These are phyloP conservation scores for Colletotrichum tamarilloi DNA, from an alignment of 2,329 filamentous ascomycete species.

Conservation along the genomic window DNA sequence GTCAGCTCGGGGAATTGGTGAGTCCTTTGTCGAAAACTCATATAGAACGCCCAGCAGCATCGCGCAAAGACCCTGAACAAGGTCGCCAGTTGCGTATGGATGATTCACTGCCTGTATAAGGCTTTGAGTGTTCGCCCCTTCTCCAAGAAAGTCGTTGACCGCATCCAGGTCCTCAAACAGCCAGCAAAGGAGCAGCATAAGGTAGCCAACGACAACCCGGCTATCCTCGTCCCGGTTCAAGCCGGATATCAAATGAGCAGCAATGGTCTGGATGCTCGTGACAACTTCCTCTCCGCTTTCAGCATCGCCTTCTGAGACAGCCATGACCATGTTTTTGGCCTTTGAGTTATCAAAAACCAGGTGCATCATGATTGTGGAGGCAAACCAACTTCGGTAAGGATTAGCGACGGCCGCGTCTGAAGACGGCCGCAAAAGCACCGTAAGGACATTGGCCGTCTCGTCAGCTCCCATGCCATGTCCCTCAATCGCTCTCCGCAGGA, in stretches of 20 bases:
- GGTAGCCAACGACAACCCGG: slow-evolving; percentile 82
- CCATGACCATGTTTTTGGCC: slow-evolving; percentile 83
- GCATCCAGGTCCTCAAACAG: slow-evolving; percentile 92
- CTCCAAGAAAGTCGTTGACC: slow-evolving; percentile 91
- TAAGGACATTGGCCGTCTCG: slow-evolving; percentile 89
- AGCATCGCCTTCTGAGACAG: slow-evolving; percentile 88
- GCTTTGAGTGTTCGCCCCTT: slow-evolving; percentile 92
- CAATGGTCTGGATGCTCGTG: slow-evolving; percentile 89
- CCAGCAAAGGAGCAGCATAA: slow-evolving; percentile 91
- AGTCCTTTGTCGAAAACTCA: slow-evolving; percentile 98
- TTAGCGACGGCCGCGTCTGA: slow-evolving; percentile 74
- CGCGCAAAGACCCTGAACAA: slow-evolving; percentile 85
- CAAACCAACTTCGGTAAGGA: slow-evolving; percentile 91
- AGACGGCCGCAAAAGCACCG: slow-evolving; percentile 78
- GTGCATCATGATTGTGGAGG: slow-evolving; percentile 87
- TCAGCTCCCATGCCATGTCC: slow-evolving; percentile 82
- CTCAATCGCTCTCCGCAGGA: slow-evolving; percentile 88
- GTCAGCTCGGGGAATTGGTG: slow-evolving; percentile 83
- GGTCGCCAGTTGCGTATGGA: slow-evolving; percentile 66
- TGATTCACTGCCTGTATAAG: slow-evolving; percentile 79
- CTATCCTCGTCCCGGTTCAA: slow-evolving; percentile 82
- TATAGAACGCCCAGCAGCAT: slow-evolving; percentile 90
- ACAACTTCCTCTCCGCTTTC: slow-evolving; percentile 93
- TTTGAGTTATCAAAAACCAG: slow-evolving; percentile 83
- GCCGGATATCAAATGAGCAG: slow-evolving; percentile 85